These are phyloP conservation scores for Fragaria vesca DNA, from an alignment of 306 rosid species.

Conservation along the genomic window DNA sequence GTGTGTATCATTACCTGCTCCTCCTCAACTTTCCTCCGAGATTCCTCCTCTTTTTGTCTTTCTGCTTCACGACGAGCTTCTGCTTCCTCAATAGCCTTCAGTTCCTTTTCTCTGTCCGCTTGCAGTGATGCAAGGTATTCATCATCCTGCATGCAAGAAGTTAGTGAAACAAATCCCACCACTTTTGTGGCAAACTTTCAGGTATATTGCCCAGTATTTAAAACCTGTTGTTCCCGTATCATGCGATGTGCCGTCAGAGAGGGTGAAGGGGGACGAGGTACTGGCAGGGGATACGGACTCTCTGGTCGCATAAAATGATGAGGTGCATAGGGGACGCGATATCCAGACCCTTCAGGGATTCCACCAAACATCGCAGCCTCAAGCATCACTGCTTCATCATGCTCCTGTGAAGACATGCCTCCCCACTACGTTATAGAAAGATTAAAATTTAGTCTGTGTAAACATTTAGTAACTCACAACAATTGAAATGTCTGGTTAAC, in stretches of 20 bases:
- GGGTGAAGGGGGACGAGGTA: slow-evolving; percentile 84
- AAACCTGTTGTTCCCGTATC: slow-evolving; percentile 96
- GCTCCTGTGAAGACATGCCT: slow-evolving; percentile 89
- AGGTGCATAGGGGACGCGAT: slow-evolving; percentile 62
- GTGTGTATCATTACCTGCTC: slow-evolving; percentile 54
- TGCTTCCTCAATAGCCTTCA: slow-evolving; percentile 72
- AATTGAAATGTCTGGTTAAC: background rate
- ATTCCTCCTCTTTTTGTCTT: slow-evolving; percentile 70
- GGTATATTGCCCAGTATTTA: slow-evolving; percentile 11
- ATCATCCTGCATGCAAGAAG: slow-evolving; percentile 69
- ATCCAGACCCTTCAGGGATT: slow-evolving; percentile 72
- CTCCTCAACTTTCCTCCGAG: slow-evolving; percentile 65
- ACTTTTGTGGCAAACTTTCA: slow-evolving; percentile 13
- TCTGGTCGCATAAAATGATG: slow-evolving; percentile 55
- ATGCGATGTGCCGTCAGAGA: slow-evolving; percentile 76
- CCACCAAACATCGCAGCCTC: slow-evolving; percentile 99
- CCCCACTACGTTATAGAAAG: slow-evolving; percentile 72
- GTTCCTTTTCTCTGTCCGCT: slow-evolving; percentile 89
- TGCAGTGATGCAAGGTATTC: slow-evolving; percentile 86
- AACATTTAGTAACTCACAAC: background rate
- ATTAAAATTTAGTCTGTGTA: slow-evolving; percentile 20
- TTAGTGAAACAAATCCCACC: slow-evolving; percentile 6
- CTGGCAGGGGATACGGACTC: slow-evolving; percentile 38
- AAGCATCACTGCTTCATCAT: slow-evolving; percentile 93
- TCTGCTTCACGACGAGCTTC: slow-evolving; percentile 82